Evolutionary conservation across 768 basidiomycete species (phyloP).

Genomic region (Boletus rubropictus): DNA sequence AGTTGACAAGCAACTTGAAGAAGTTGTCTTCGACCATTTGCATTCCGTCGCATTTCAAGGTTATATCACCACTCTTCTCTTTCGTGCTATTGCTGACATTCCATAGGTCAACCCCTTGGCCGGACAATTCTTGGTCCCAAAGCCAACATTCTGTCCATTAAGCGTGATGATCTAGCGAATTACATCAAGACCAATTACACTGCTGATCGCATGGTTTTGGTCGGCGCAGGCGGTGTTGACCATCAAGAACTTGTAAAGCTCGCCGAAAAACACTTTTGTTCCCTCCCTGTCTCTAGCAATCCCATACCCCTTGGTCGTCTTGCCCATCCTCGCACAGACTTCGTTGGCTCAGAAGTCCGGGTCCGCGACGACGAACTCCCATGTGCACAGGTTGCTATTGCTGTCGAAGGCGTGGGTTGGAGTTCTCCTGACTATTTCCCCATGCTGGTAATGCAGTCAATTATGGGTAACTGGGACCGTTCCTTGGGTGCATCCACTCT

Average conservation of each 20-base stretch:
- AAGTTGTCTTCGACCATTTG: constrained; percentile 97
- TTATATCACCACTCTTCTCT: constrained; percentile 27
- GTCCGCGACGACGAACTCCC: constrained; percentile 87
- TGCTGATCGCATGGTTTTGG: constrained; percentile 97
- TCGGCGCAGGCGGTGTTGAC: constrained; percentile 92
- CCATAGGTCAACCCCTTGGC: constrained; percentile 84
- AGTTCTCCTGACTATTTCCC: constrained; percentile 98
- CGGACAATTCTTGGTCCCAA: constrained; percentile 97
- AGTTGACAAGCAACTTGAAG: constrained; percentile 97
- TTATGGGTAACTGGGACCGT: constrained; percentile 99
- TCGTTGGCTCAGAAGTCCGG: constrained; percentile 93
- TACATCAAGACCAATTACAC: constrained; percentile 99
- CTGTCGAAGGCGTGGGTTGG: constrained; percentile 98
- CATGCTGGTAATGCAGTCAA: constrained; percentile 96
- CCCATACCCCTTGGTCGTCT: constrained; percentile 85
- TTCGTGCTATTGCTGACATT: constrained; percentile 7
- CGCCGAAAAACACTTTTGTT: constrained; percentile 88
- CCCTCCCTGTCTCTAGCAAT: constrained; percentile 78
- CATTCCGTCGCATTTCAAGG: constrained; percentile 97
- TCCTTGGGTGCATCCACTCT: constrained; percentile 86
- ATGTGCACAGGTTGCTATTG: constrained; percentile 91
- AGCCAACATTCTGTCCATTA: constrained; percentile 92
- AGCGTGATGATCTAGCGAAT: constrained; percentile 75
- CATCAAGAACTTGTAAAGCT: constrained; percentile 90
- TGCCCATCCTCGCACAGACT: constrained; percentile 70